Conservation (phyloP, 805 yeast genomes). For the Grigorovia transvaalensis region DNA sequence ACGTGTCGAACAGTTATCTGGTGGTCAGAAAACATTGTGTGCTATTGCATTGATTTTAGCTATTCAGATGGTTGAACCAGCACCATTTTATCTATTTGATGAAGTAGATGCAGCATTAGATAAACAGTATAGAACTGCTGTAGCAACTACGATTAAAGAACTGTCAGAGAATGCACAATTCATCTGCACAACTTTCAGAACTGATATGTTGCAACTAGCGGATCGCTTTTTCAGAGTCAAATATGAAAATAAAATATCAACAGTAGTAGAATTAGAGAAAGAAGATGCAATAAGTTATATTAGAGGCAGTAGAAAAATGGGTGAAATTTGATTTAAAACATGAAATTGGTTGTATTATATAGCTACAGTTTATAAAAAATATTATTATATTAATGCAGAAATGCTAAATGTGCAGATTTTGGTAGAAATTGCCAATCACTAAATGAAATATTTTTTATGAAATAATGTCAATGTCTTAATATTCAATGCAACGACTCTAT, state of each 20-base stretch:
- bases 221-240: constrained; percentile 81
- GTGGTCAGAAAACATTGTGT: constrained; percentile 95
- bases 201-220: constrained; percentile 83
- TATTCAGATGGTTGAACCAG: constrained; percentile 90
- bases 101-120: constrained; percentile 96
- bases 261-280: constrained; percentile 57
- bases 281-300: constrained; percentile 77
- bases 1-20: constrained; percentile 82
- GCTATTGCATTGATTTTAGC: constrained; percentile 91
- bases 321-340: constrained; percentile 10
- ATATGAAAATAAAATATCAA: constrained; percentile 72
- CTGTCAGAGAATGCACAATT: constrained; percentile 72
- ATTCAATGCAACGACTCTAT: background rate
- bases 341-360: background rate
- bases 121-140: constrained; percentile 80
- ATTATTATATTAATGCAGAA: background rate
- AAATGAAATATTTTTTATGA: background rate
- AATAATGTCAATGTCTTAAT: background rate
- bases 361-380: background rate
- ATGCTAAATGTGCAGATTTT: background rate
- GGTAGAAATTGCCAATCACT: too few species aligned
- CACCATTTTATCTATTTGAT: constrained; percentile 92
- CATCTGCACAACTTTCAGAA: constrained; percentile 91
- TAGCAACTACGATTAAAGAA: constrained; percentile 61
- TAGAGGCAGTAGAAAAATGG: constrained; percentile 39